phyloP scores from a whole-genome alignment of 192 early-diverging fungal genomes.

The Coemansia umbellata region DNA sequence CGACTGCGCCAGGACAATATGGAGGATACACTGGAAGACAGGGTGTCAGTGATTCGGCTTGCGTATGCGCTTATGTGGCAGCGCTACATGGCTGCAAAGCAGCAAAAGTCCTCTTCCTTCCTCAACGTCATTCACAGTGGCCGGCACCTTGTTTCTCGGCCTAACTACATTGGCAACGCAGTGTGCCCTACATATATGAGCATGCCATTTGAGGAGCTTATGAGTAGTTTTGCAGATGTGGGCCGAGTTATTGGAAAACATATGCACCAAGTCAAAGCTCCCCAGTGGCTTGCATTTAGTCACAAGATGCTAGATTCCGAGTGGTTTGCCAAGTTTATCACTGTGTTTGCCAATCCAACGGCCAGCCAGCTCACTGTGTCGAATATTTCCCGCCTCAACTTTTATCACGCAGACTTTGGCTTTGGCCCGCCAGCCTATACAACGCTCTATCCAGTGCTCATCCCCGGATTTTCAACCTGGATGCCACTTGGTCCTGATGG shows the following conservation, averaged over 20 bases:
- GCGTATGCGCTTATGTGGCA: conserved; percentile 44
- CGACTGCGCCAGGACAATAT: conserved; percentile 2
- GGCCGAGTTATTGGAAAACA: conserved; percentile 13
- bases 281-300: conserved; percentile 24
- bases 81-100: conserved; percentile 13
- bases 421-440: conserved; percentile 25
- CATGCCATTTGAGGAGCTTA: no score
- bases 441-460: conserved; percentile 32
- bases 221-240: no score
- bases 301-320: conserved; percentile 12
- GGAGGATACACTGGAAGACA: not conserved
- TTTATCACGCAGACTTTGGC: conserved; percentile 36
- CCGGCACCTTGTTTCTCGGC: conserved; percentile 13
- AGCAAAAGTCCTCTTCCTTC: not conserved
- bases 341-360: conserved; percentile 25
- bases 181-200: conserved; percentile 37
- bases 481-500: conserved; percentile 19
- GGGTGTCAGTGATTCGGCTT: conserved; percentile 22
- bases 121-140: conserved; percentile 33
- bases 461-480: conserved; percentile 37
- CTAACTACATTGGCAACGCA: conserved; percentile 32
- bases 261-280: conserved; percentile 14
- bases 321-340: conserved; percentile 27
- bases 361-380: conserved; percentile 33
- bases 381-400: conserved; percentile 24